Base-by-base conservation (phyloP, 2,329 filamentous ascomycete genomes). In the Pseudogymnoascus sp. region DNA sequence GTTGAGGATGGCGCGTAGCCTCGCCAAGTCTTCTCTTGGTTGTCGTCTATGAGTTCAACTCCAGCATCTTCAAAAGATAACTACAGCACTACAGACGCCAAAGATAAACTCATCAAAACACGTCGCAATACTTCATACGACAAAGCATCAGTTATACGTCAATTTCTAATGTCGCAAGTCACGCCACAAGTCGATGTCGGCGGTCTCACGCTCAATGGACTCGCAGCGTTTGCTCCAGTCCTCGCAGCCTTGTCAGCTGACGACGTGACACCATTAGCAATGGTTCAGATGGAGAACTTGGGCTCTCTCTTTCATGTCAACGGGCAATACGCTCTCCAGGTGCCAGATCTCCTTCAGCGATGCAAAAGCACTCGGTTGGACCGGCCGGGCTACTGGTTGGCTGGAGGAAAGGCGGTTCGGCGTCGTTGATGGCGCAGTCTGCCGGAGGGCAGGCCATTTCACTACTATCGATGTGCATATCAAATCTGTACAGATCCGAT, bases 271-370 rank as follows among this genome's bases (percentile, higher is more conserved):
- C 66, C 66, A 4, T 41, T 62, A n/a, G 62, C 65, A 14, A 59
- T 68, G 46, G 6, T 68, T 19, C 66, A 68, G 35, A 62, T 68
- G 63, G 64, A 67, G 22, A 63, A 65, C 3, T 12, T 68, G 24
- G 66, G 66, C 2, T 64, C 62, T 12, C 37, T 61, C 3, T 60
- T 68, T 50, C 64, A 56, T 14, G 61, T 63, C 38, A 68, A 50
- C 46, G 66, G 66, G 5, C 10, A 61, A 33, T 53, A 64, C 26
- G 64, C 65, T 6, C 43, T 46, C 16, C 50, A 61, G 7, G 60
- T 67, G 11, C 64, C 66, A 14, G 62, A 63, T 31, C 61, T 61
- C 59, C 43, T 68, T 6, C 62, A 38, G 37, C 63, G 66, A 24
- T 67, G 50, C 31, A 50, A 35, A 26, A 38, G 19, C 37, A 31